A percentile compares a stretch with the other conserved stretches of the same genome.
Conservation (phyloP, 2,329 filamentous ascomycete genomes). For the Fusarium transvaalense region DNA sequence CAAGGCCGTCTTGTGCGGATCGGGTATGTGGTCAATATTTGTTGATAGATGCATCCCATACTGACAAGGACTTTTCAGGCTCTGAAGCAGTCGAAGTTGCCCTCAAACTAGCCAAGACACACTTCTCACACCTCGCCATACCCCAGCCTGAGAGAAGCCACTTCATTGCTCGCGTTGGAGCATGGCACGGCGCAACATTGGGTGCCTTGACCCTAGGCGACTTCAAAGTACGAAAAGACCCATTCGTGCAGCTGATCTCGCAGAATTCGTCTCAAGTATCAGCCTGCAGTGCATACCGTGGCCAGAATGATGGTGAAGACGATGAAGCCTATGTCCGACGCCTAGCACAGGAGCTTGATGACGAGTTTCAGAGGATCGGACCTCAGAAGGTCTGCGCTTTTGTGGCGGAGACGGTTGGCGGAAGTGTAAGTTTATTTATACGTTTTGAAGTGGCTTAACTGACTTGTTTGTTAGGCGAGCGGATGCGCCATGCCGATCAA, state of each 20-base stretch:
- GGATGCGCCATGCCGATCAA: slow-evolving; percentile 39
- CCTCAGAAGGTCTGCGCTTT: slow-evolving; percentile 63
- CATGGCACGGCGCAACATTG: slow-evolving; percentile 40
- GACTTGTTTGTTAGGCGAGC: slow-evolving; percentile 18
- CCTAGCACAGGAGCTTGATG: slow-evolving; percentile 60
- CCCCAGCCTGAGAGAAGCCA: slow-evolving; percentile 34
- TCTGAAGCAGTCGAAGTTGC: slow-evolving; percentile 43
- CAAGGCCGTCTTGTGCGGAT: slow-evolving; percentile 41
- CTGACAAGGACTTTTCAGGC: background rate
- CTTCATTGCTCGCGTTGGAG: slow-evolving; percentile 36
- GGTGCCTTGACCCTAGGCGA: slow-evolving; percentile 38
- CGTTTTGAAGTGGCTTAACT: background rate
- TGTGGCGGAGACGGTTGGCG: slow-evolving; percentile 61
- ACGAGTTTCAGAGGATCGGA: slow-evolving; percentile 60
- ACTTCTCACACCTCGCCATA: slow-evolving; percentile 35
- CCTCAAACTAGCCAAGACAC: slow-evolving; percentile 40
- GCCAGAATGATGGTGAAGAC: background rate
- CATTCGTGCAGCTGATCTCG: slow-evolving; percentile 34
- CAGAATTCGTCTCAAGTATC: slow-evolving; percentile 30
- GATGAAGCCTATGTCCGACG: slow-evolving; percentile 56
- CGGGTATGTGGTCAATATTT: slow-evolving; percentile 15
- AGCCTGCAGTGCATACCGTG: slow-evolving; percentile 24
- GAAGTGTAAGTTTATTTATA: slow-evolving; percentile 23
- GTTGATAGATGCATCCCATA: background rate
- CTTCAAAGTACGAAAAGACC: slow-evolving; percentile 42